Evolutionary conservation across 208 protist genomes (phyloP), one percentile per base, ranked within the genome.

Genomic region (Strigomonas culicis): DNA sequence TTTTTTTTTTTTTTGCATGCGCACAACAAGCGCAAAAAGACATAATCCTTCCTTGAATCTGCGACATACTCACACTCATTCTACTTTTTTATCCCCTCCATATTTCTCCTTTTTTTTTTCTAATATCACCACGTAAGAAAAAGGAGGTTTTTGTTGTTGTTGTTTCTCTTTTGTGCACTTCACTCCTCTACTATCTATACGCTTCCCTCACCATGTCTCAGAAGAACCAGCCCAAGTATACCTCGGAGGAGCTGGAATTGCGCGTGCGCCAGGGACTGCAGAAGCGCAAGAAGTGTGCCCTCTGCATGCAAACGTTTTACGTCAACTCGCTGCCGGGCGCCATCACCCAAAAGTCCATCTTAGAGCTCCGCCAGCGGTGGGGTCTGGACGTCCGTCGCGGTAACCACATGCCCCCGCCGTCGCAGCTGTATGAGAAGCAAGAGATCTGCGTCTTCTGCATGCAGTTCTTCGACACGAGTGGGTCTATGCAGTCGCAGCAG

Each of bases 361-460:
- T 95, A 52, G 88, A 97, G 59, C 80, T 97, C 8, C 89, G 93
- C 25, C 82, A 86, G 66, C 91, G 86, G 64, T 97, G 88, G 87
- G 88, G 91, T n/a, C 80, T 93, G 68, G 79, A 93, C 51, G 77
- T 93, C 19, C 77, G 84, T 31, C 77, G 88, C 10, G 87, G 86
- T 0, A 86, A 92, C 43, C 84, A 87, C 62, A 91, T 94, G 79
- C 92, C 92, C 11, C 87, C 88, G 27, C 88, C 92, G 24, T 97
- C 92, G 47, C 87, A 95, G 73, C 72, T 97, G 36, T 97, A 97
- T 79, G 92, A 94, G 69, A 79, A 86, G 27, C 87, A 95, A 56
- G 89, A 97, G 65, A 81, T 97, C 25, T 97, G 92, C 69, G 78
- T 95, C 32, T 97, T 97, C 66, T 97, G 92, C 77, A 97, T 97